Conservation (phyloP, 2,329 filamentous ascomycete species). For the Diaporthe sp. region DNA sequence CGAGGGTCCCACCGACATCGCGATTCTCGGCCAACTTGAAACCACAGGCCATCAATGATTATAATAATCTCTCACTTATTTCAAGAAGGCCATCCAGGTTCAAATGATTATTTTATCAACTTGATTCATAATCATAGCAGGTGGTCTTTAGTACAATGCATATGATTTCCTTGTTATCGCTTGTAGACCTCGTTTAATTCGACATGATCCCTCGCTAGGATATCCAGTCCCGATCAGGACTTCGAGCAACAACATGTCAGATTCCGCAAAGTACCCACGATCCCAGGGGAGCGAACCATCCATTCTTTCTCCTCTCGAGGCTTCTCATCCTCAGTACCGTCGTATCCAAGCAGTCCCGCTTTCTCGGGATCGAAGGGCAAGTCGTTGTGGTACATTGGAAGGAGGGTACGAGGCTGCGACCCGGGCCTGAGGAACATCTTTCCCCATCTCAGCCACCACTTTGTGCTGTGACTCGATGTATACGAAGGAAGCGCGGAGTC, state of each 20-base stretch:
- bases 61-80: neutral
- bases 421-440: neutral
- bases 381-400: conserved; percentile 2
- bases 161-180: neutral
- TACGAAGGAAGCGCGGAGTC: neutral
- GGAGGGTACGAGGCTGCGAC: neutral
- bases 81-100: neutral
- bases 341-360: neutral
- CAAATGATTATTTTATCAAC: neutral
- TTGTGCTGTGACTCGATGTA: neutral
- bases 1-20: neutral
- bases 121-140: conserved; percentile 9
- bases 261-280: neutral
- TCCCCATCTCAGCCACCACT: conserved; percentile 28
- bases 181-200: neutral
- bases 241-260: conserved; percentile 21
- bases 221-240: neutral
- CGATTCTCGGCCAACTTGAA: neutral
- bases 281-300: neutral
- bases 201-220: conserved; percentile 22
- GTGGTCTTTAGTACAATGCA: neutral
- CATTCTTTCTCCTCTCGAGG: neutral
- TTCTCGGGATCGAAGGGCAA: neutral
- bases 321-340: neutral
- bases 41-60: too few relatives aligned